Evolutionary conservation across 768 basidiomycete genomes (phyloP).

Genomic region (Imleria badia): DNA sequence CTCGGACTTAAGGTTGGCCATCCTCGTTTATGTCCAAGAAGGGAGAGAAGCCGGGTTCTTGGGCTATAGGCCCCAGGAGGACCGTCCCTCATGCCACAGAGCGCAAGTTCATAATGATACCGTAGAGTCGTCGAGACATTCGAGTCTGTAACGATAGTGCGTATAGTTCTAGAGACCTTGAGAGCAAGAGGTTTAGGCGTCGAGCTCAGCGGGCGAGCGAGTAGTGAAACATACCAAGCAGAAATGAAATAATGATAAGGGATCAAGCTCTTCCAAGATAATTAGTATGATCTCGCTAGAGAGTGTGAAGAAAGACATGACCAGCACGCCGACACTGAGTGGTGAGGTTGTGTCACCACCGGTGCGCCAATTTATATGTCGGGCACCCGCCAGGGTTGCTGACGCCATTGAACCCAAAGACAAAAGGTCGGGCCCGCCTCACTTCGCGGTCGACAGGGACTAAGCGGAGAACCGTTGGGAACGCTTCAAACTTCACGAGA

Average conservation of each 20-base stretch:
- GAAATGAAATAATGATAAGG: slow-evolving; percentile 33
- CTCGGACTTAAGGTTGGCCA: slow-evolving; percentile 33
- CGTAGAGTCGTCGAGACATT: slow-evolving; percentile 23
- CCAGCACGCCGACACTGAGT: slow-evolving; percentile 33
- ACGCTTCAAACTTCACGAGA: slow-evolving; percentile 27
- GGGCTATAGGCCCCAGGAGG: slow-evolving; percentile 18
- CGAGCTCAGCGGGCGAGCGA: not conserved
- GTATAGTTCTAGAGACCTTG: slow-evolving; percentile 28
- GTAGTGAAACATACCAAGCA: slow-evolving; percentile 22
- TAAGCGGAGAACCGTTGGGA: slow-evolving; percentile 31
- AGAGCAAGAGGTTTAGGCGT: not conserved
- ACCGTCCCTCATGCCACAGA: slow-evolving; percentile 32
- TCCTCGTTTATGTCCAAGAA: slow-evolving; percentile 33
- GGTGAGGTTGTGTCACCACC: slow-evolving; percentile 11
- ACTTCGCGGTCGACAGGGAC: slow-evolving; percentile 30
- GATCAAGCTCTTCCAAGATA: slow-evolving; percentile 35
- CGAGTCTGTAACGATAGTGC: slow-evolving; percentile 18
- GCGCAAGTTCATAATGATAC: slow-evolving; percentile 33
- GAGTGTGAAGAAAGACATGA: slow-evolving; percentile 36
- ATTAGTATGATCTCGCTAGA: slow-evolving; percentile 29
- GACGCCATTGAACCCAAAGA: slow-evolving; percentile 29
- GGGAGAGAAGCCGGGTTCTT: slow-evolving; percentile 26
- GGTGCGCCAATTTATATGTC: slow-evolving; percentile 31
- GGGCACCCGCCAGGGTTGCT: slow-evolving; percentile 20
- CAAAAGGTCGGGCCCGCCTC: slow-evolving; percentile 35